Base-by-base conservation (phyloP, 768 basidiomycete species). In the Mrakia blollopis region DNA sequence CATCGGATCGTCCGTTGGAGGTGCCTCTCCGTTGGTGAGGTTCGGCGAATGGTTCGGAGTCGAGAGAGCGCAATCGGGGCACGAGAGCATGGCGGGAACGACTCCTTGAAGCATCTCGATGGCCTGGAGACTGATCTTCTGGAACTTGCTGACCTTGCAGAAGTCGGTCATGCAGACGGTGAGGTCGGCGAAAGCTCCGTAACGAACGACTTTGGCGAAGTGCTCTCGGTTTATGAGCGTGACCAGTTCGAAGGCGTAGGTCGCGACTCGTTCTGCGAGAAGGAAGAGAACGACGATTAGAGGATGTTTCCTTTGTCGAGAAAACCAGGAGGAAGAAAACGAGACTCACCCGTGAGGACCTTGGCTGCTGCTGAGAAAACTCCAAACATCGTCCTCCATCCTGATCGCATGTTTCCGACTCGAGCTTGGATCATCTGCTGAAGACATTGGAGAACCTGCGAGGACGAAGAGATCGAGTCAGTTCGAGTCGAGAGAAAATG, bases 371-470 rank as follows among this genome's bases (percentile, higher is more conserved):
- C 93, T 47, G 95, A 92, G 82, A 98, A 98, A 21, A 98, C 97
- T 32, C 93, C 92, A 84, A 99, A 98, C 93, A 99, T 98, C 2
- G 97, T 99, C 78, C 94, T 87, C 97, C 97, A 99, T 39, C 97
- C 97, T 0, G 97, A 98, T 44, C 97, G 90, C 86, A 99, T 88
- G 82, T 98, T 98, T 80, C 92, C 89, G 25, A 92, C 93, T 52
- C 93, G 89, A 25, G 94, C 92, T 85, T 97, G 95, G 74, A 98
- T 90, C 97, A 98, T 98, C 85, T 98, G 97, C 82, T 98, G 93
- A 67, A 99, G 87, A 82, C 97, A 99, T 88, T 98, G 95, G 68
- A 99, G 84, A 80, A 93, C 47, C 47, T 50, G 47, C 47, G 47
- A 50, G 47, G 5, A 50, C 16, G 7, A 50, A 16, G 47, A 50